Evolutionary conservation across 1,284 basidiomycete genomes (phyloP), one percentile per base, ranked within the genome.

Genomic region (Cutaneotrichosporon arboriforme): DNA sequence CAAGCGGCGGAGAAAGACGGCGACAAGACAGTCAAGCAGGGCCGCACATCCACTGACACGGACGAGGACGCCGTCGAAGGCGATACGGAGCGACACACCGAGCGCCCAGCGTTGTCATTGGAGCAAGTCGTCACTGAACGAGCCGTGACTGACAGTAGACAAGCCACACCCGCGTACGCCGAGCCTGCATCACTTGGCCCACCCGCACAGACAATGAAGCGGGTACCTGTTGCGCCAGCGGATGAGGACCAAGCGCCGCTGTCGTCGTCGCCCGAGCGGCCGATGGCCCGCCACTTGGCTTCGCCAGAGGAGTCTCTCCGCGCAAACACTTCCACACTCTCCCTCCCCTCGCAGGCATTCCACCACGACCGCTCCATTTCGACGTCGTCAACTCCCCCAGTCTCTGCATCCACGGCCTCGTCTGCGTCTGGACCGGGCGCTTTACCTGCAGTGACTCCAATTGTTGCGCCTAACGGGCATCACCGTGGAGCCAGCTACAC

Each of bases 401-500:
- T 51, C 8, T 70, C 71, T 2, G 65, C 69, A 4, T 65, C 66
- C 2, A 65, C 70, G 15, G 48, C 62, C 13, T 63, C 66, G 4
- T 66, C 66, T 4, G 66, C 68, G 20, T 69, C 71, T 17, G 63
- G 64, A 1, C 46, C 38, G 9, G 59, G 8, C 63, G 67, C 33
- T 67, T 67, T 23, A 59, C 64, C 1, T 40, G 41, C 15, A 58
- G 59, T 13, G 62, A 64, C 8, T 31, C 40, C 44, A 20, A 20
- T 13, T 17, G 40, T 8, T 22, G 14, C n/a, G n/a, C 14, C 40
- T 1, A 48, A 39, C 36, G 58, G 65, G 8, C 74, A 76, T 58
- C 60, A 50, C 26, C 67, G 69, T 12, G 73, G 72, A 15, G 67
- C 69, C 9, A 74, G 74, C 58, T 70, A 66, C 54, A 70, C 69